phyloP scores from a whole-genome alignment of 2,329 filamentous ascomycete species.

The Stagonosporopsis rhizophila region DNA sequence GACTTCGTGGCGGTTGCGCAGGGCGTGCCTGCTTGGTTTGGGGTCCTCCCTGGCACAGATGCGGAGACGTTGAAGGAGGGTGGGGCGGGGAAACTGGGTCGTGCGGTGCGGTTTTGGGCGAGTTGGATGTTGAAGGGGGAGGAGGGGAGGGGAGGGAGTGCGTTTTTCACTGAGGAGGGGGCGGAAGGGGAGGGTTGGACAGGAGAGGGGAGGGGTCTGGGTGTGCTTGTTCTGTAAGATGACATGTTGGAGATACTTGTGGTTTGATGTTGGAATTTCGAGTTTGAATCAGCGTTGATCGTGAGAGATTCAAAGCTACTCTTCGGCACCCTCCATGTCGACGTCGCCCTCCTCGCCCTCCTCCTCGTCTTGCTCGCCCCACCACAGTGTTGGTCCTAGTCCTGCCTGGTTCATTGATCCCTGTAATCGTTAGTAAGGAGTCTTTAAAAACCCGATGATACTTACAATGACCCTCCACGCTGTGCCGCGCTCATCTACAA shows the following conservation, averaged over 20 bases:
- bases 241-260: neutral
- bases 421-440: constrained; percentile 29
- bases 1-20: no score
- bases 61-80: no score
- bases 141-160: neutral
- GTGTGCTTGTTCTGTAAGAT: neutral
- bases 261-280: neutral
- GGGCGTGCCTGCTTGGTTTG: no score
- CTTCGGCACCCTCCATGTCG: constrained; percentile 36
- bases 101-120: constrained; percentile 2
- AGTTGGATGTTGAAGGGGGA: constrained; percentile 2
- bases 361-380: constrained; percentile 45
- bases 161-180: neutral
- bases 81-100: neutral
- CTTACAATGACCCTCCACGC: constrained; percentile 70
- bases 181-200: neutral
- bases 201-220: constrained; percentile 3
- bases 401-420: constrained; percentile 58
- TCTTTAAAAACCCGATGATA: neutral
- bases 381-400: constrained; percentile 58
- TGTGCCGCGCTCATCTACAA: constrained; percentile 69
- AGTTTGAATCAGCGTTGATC: neutral
- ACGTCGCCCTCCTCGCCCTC: constrained; percentile 36
- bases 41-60: no score
- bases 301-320: constrained; percentile 12